These are phyloP conservation scores for Didymella segeticola DNA, from an alignment of 2,329 filamentous ascomycete species.

Conservation along the genomic window DNA sequence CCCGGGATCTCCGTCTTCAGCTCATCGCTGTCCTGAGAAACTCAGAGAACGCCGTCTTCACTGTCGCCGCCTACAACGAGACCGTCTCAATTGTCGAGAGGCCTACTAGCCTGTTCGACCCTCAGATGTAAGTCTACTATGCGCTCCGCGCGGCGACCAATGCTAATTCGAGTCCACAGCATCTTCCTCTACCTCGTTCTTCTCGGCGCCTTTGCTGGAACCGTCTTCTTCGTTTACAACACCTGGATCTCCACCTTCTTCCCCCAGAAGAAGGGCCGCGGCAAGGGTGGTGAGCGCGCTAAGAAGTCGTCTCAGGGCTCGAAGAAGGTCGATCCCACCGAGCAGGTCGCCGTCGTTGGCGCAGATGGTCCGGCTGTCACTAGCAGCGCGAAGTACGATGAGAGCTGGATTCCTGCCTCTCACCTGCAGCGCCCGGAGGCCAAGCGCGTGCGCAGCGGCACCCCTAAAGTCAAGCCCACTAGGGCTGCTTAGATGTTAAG, in stretches of 20 bases:
- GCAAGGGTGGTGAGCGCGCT: conserved; percentile 70
- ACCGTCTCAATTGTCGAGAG: conserved; percentile 88
- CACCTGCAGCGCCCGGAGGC: conserved; percentile 87
- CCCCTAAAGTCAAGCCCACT: conserved; percentile 48
- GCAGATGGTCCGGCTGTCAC: conserved; percentile 74
- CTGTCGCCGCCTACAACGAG: conserved; percentile 79
- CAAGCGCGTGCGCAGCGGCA: conserved; percentile 62
- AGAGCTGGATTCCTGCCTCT: conserved; percentile 90
- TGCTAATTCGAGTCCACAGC: conserved; percentile 56
- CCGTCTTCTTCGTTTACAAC: conserved; percentile 95
- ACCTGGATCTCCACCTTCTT: conserved; percentile 97
- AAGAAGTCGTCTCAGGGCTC: conserved; percentile 66
- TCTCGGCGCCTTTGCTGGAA: conserved; percentile 75
- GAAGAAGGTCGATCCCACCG: conserved; percentile 70
- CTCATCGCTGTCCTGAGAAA: conserved; percentile 77
- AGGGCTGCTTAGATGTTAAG: conserved; percentile 17
- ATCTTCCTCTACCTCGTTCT: conserved; percentile 98
- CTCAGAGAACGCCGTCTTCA: conserved; percentile 72
- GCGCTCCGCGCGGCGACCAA: not conserved
- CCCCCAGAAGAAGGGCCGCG: conserved; percentile 74
- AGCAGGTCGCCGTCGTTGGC: conserved; percentile 68
- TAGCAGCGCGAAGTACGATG: conserved; percentile 80
- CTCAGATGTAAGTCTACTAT: conserved; percentile 77
- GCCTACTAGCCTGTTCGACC: conserved; percentile 89
- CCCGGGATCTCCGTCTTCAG: conserved; percentile 83